phyloP scores from a whole-genome alignment of 2,329 filamentous ascomycete genomes.

The Coleophoma eucalyptorum region DNA sequence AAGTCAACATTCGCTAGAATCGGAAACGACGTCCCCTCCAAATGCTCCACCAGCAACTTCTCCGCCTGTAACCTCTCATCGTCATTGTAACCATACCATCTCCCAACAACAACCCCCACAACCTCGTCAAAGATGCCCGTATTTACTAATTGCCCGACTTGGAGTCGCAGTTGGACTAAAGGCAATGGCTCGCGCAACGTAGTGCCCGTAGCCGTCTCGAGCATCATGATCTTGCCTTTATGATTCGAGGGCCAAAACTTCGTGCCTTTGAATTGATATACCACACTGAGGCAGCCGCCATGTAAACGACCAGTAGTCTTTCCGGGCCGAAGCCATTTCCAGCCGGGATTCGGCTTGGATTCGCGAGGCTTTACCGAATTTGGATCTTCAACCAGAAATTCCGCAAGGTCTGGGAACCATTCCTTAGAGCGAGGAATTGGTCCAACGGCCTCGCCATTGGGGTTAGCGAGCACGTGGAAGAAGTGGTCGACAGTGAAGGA shows the following conservation, averaged over 20 bases:
- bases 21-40: slow-evolving; percentile 5
- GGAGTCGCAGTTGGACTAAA: not conserved
- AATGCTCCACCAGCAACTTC: slow-evolving; percentile 6
- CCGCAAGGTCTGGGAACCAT: not conserved
- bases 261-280: not conserved
- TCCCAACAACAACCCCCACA: slow-evolving; percentile 11
- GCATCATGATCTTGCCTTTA: not conserved
- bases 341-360: not conserved
- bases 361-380: not conserved
- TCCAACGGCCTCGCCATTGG: not conserved
- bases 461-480: slow-evolving; percentile 7
- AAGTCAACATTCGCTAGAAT: slow-evolving; percentile 13
- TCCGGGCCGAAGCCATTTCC: slow-evolving; percentile 2
- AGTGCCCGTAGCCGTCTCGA: not conserved
- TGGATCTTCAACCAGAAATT: not conserved
- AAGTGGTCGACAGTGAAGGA: slow-evolving; percentile 18
- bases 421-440: not conserved
- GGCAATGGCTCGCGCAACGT: not conserved
- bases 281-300: not conserved
- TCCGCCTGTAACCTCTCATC: slow-evolving; percentile 3
- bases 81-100: slow-evolving; percentile 6
- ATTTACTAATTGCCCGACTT: slow-evolving; percentile 10
- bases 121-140: slow-evolving; percentile 11
- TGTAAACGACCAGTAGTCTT: not conserved
- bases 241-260: not conserved